Percentiles rank a stretch among this genome's conserved stretches.
Evolutionary conservation across 2,329 filamentous ascomycete genomes (phyloP).

Genomic region (Lasiodiplodia theobromae): DNA sequence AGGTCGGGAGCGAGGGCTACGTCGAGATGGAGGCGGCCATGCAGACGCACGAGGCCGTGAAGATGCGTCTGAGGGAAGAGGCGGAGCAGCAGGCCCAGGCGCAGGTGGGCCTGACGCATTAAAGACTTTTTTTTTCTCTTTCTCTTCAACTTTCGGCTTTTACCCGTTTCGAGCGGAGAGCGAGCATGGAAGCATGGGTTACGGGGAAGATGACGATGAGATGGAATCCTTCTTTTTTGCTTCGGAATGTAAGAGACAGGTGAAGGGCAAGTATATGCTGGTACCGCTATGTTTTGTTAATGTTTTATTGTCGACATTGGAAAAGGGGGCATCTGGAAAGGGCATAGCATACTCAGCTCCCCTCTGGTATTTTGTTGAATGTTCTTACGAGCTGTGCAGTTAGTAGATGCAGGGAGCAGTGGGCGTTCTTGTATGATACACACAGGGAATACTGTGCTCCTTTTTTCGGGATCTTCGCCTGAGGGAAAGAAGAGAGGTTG

Average conservation of each 20-base stretch:
- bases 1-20: not conserved
- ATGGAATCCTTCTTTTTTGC: not conserved
- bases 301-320: not conserved
- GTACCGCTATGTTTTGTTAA: not conserved
- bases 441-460: too few species aligned
- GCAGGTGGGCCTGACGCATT: conserved; percentile 14
- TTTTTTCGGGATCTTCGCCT: too few species aligned
- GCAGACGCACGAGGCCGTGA: conserved; percentile 17
- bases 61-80: conserved; percentile 17
- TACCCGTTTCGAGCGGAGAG: not conserved
- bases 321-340: not conserved
- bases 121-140: not conserved
- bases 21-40: conserved; percentile 17
- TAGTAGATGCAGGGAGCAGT: not conserved
- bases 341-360: not conserved
- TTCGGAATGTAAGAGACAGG: not conserved
- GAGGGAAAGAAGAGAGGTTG: too few species aligned
- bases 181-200: too few species aligned
- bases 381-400: not conserved
- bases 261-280: not conserved
- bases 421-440: not conserved
- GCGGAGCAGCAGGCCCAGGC: conserved; percentile 24
- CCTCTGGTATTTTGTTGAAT: not conserved
- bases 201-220: too few species aligned
- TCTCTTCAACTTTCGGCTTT: not conserved